Conservation (phyloP, 768 basidiomycete species). For the Hygrophoropsis aurantiaca region DNA sequence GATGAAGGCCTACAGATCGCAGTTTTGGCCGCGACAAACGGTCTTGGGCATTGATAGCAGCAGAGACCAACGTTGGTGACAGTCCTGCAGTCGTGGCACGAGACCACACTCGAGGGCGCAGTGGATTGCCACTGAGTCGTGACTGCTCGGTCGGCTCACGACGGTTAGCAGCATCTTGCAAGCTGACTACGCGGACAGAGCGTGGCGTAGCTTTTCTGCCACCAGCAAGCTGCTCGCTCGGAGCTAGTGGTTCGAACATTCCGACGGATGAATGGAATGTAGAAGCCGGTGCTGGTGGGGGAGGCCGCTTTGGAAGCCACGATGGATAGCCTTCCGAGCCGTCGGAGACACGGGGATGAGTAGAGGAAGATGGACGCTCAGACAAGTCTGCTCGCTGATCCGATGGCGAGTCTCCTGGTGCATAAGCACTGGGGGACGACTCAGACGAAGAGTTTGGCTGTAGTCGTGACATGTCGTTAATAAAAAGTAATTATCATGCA, state of each 20-base stretch:
- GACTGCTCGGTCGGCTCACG: constrained; percentile 54
- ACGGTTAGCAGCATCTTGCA: constrained; percentile 50
- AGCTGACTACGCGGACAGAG: constrained; percentile 77
- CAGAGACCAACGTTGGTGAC: constrained; percentile 45
- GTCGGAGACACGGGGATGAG: constrained; percentile 36
- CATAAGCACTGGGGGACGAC: constrained; percentile 29
- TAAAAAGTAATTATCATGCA: constrained; percentile 28
- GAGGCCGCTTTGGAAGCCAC: constrained; percentile 80
- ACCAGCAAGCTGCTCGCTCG: constrained; percentile 32
- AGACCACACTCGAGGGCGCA: constrained; percentile 55
- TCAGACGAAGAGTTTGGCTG: constrained; percentile 28
- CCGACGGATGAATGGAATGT: constrained; percentile 61
- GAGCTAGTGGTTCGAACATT: constrained; percentile 31
- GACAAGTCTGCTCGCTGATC: constrained; percentile 29
- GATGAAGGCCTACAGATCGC: constrained; percentile 62
- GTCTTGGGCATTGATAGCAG: constrained; percentile 30
- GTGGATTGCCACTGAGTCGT: constrained; percentile 36
- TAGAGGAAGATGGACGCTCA: constrained; percentile 34
- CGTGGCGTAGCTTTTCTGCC: constrained; percentile 82
- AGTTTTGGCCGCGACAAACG: constrained; percentile 61
- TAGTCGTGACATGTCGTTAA: constrained; percentile 38
- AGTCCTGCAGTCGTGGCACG: constrained; percentile 49
- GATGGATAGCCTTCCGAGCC: constrained; percentile 74
- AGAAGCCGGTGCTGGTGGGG: constrained; percentile 72
- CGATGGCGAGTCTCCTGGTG: constrained; percentile 17